Evolutionary conservation across 345 rosid genomes (phyloP).

Genomic region (Gossypium herbaceum): DNA sequence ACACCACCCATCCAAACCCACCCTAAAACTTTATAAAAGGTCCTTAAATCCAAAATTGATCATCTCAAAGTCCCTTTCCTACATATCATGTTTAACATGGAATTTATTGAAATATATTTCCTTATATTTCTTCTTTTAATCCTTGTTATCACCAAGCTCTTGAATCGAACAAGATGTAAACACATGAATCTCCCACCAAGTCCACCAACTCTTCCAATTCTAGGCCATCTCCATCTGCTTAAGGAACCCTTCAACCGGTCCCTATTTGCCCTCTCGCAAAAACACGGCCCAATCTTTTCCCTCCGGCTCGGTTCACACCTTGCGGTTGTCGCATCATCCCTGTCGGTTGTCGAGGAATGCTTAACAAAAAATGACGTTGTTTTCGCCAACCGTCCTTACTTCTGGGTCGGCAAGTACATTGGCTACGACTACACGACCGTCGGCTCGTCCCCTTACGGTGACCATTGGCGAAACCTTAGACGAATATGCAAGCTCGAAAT

Average conservation of each 20-base stretch:
- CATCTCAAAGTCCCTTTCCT: neutral
- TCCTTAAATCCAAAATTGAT: neutral
- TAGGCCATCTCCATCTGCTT: neutral
- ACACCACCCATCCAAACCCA: too few species aligned
- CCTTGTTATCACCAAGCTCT: neutral
- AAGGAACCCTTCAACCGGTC: neutral
- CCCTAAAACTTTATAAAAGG: neutral
- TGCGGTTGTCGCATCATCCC: neutral
- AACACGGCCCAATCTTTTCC: neutral
- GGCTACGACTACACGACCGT: neutral
- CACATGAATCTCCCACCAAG: neutral
- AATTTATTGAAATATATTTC: neutral
- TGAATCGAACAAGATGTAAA: neutral
- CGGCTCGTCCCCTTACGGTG: neutral
- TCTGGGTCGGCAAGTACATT: neutral
- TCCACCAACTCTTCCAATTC: neutral
- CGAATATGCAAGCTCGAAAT: constrained; percentile 7
- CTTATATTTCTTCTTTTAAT: neutral
- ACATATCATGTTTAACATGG: neutral
- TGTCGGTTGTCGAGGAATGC: neutral
- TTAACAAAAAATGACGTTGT: neutral
- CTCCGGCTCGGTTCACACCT: neutral
- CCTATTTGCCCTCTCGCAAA: neutral
- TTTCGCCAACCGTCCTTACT: neutral
- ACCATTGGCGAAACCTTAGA: constrained; percentile 22